phyloP scores from a whole-genome alignment of 257 asterid species.

The Solanum verrucosum region DNA sequence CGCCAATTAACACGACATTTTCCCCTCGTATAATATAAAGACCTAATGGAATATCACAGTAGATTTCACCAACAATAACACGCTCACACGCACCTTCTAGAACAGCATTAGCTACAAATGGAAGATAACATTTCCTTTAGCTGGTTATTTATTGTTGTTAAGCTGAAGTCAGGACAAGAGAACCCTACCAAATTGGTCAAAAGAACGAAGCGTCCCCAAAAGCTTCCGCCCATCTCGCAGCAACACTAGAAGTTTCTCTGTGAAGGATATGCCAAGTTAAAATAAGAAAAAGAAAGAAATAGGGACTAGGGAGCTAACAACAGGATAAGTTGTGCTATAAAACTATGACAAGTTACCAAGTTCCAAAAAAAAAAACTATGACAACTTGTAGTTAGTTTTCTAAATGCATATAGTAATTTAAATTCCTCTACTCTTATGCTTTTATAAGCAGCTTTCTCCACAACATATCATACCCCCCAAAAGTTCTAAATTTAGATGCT shows the following conservation, averaged over 20 bases:
- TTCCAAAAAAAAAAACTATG: background rate
- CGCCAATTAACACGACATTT: conserved; percentile 95
- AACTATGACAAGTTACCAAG: background rate
- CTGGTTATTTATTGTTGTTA: background rate
- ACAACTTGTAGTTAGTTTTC: background rate
- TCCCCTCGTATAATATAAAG: conserved; percentile 90
- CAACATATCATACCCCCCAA: background rate
- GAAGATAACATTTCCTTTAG: background rate
- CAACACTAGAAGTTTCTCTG: conserved; percentile 39
- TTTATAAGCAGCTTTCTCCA: background rate
- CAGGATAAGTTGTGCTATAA: background rate
- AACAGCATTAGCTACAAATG: conserved; percentile 76
- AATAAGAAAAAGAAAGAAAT: background rate
- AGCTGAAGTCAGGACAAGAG: background rate
- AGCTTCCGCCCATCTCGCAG: conserved; percentile 43
- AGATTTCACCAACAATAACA: conserved; percentile 77
- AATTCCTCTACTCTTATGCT: background rate
- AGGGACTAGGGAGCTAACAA: background rate
- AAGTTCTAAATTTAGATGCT: background rate
- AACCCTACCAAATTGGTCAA: conserved; percentile 37
- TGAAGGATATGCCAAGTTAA: background rate
- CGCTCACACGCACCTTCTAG: conserved; percentile 96
- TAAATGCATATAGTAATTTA: background rate
- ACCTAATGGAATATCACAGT: conserved; percentile 86
- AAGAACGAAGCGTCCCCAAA: conserved; percentile 41